phyloP scores from a whole-genome alignment of 2,329 filamentous ascomycete species.

The Rasamsonia emersonii region DNA sequence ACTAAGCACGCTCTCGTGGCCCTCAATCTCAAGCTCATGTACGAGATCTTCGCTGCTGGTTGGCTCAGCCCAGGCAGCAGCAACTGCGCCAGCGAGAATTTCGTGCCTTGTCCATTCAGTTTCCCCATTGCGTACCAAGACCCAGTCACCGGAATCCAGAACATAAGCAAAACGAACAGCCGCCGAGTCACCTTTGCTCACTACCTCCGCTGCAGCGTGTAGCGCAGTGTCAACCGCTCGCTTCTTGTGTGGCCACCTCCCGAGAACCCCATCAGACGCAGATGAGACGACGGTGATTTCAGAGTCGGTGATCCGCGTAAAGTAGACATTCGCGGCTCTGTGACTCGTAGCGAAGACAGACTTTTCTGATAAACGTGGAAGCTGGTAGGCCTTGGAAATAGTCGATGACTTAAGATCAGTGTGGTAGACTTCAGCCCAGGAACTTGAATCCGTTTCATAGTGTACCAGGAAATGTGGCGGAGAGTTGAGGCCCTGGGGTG shows the following conservation, averaged over 20 bases:
- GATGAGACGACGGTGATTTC: slow-evolving; percentile 70
- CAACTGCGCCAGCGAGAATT: slow-evolving; percentile 67
- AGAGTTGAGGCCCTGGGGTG: slow-evolving; percentile 62
- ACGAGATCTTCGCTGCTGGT: slow-evolving; percentile 65
- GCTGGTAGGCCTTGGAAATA: slow-evolving; percentile 68
- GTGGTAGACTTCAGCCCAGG: slow-evolving; percentile 81
- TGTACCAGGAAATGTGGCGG: slow-evolving; percentile 80
- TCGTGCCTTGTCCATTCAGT: slow-evolving; percentile 74
- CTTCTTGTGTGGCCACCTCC: slow-evolving; percentile 58
- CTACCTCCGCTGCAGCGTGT: slow-evolving; percentile 72
- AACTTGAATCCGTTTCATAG: slow-evolving; percentile 58
- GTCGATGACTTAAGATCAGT: slow-evolving; percentile 62
- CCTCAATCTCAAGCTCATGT: slow-evolving; percentile 75
- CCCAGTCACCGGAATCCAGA: slow-evolving; percentile 62
- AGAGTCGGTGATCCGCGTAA: slow-evolving; percentile 69
- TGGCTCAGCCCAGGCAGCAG: slow-evolving; percentile 72
- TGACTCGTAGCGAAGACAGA: slow-evolving; percentile 75
- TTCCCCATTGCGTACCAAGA: slow-evolving; percentile 73
- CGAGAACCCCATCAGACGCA: slow-evolving; percentile 64
- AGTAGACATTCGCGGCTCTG: slow-evolving; percentile 74
- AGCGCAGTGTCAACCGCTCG: slow-evolving; percentile 42
- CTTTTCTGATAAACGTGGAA: slow-evolving; percentile 60
- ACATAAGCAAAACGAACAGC: slow-evolving; percentile 71
- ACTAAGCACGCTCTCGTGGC: slow-evolving; percentile 65
- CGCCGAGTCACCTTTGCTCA: slow-evolving; percentile 61